phyloP scores from a whole-genome alignment of 2,329 filamentous ascomycete species.

The Phialocephala sp. region DNA sequence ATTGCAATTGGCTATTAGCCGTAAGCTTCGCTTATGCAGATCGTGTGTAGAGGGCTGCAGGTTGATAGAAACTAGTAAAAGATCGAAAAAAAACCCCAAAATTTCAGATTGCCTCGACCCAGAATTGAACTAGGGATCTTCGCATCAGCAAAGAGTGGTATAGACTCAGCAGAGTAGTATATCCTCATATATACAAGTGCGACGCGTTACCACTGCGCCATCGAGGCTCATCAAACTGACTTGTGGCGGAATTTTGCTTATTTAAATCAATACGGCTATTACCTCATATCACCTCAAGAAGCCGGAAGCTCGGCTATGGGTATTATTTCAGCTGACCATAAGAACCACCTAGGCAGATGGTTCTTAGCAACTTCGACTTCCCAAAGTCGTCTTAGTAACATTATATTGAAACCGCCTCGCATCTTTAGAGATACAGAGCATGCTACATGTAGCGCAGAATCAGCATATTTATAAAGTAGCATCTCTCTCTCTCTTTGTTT shows the following conservation, averaged over 20 bases:
- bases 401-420: too few species aligned
- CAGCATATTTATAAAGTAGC: too few species aligned
- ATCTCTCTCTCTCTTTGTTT: too few species aligned
- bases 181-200: not conserved
- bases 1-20: too few species aligned
- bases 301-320: not conserved
- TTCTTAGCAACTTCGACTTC: too few species aligned
- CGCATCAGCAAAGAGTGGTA: not conserved
- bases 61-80: too few species aligned
- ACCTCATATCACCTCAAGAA: not conserved
- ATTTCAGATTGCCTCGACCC: slow-evolving; percentile 16
- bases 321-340: not conserved
- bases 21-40: too few species aligned
- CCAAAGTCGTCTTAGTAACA: too few species aligned
- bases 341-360: not conserved
- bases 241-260: not conserved
- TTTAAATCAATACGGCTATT: not conserved
- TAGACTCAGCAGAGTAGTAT: not conserved
- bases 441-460: too few species aligned
- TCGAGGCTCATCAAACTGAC: not conserved
- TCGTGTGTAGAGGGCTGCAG: too few species aligned
- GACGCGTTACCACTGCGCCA: slow-evolving; percentile 32
- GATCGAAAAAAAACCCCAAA: too few species aligned
- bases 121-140: slow-evolving; percentile 7
- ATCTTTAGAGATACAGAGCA: too few species aligned